These are phyloP conservation scores for Areca catechu DNA, from an alignment of 176 grass and related monocot genomes.

Conservation along the genomic window DNA sequence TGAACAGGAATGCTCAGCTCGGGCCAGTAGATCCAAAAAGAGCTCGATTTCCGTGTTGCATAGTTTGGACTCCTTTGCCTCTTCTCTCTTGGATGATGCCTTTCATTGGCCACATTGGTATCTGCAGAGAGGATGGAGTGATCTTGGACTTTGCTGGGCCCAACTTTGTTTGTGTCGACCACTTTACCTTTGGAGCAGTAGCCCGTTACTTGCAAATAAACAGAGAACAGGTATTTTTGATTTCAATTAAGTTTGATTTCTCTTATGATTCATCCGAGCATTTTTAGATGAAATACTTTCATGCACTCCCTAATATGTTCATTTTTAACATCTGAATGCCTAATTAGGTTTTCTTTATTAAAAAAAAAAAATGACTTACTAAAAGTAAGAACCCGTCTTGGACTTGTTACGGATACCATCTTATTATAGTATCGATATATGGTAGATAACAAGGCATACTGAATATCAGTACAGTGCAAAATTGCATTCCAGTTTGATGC, in stretches of 20 bases:
- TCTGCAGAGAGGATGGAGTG: conserved; percentile 89
- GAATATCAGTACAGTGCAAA: no score
- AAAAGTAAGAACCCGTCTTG: no score
- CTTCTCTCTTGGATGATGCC: conserved; percentile 88
- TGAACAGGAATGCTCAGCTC: conserved; percentile 22
- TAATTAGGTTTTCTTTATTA: no score
- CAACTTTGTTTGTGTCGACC: conserved; percentile 83
- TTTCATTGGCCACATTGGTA: conserved; percentile 88
- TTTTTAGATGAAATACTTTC: no score
- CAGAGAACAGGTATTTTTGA: conserved; percentile 43
- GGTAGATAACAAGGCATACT: no score
- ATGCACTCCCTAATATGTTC: no score
- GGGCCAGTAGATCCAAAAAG: conserved; percentile 57
- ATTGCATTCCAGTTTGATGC: no score
- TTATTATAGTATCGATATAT: no score
- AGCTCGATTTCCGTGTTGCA: conserved; percentile 74
- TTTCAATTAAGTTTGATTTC: neutral
- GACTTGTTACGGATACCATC: no score
- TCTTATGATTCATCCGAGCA: no score
- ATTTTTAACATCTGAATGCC: no score
- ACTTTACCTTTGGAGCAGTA: conserved; percentile 82
- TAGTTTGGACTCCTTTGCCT: conserved; percentile 93
- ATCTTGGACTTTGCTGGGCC: conserved; percentile 91
- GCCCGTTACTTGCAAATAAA: conserved; percentile 69
- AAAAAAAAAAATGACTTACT: no score